These are phyloP conservation scores for Alternaria consortialis DNA, from an alignment of 2,329 filamentous ascomycete genomes.

Conservation along the genomic window DNA sequence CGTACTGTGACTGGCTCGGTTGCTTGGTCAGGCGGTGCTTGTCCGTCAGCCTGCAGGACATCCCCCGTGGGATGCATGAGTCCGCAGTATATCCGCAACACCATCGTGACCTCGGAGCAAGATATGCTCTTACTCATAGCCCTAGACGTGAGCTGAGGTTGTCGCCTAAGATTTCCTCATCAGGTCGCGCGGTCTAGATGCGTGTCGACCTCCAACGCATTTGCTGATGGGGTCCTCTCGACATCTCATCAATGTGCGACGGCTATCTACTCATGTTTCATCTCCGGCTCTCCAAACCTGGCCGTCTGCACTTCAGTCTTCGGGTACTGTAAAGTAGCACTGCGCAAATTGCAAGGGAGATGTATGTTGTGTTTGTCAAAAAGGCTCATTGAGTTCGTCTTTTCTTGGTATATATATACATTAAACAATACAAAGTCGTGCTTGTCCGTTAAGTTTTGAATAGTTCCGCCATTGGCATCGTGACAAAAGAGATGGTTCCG, in stretches of 20 bases:
- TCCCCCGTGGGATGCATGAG: slow-evolving; percentile 2
- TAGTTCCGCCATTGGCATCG: slow-evolving; percentile 8
- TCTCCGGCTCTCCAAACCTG: slow-evolving; percentile 14
- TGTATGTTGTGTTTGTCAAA: neutral
- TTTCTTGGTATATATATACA: slow-evolving; percentile 7
- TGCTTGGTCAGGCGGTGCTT: slow-evolving; percentile 20
- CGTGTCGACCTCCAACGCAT: neutral
- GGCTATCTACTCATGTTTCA: neutral
- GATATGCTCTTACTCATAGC: neutral
- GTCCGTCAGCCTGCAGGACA: slow-evolving; percentile 15
- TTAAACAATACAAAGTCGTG: slow-evolving; percentile 16
- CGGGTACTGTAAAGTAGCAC: neutral
- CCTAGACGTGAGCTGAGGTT: slow-evolving; percentile 1
- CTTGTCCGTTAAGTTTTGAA: neutral
- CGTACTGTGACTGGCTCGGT: slow-evolving; percentile 31
- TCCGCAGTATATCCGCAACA: slow-evolving; percentile 3
- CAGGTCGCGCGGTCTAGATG: neutral
- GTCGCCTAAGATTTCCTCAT: slow-evolving; percentile 6
- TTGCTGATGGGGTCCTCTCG: neutral
- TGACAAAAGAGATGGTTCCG: slow-evolving; percentile 24
- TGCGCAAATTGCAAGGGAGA: neutral
- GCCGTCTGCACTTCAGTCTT: slow-evolving; percentile 4
- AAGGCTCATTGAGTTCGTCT: slow-evolving; percentile 1
- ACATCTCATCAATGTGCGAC: neutral
- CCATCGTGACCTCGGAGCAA: slow-evolving; percentile 13